A percentile compares a stretch with the other conserved stretches of the same genome.
Evolutionary conservation across 441 rosid species (phyloP).

Genomic region (Pelargonium cotyledonis): DNA sequence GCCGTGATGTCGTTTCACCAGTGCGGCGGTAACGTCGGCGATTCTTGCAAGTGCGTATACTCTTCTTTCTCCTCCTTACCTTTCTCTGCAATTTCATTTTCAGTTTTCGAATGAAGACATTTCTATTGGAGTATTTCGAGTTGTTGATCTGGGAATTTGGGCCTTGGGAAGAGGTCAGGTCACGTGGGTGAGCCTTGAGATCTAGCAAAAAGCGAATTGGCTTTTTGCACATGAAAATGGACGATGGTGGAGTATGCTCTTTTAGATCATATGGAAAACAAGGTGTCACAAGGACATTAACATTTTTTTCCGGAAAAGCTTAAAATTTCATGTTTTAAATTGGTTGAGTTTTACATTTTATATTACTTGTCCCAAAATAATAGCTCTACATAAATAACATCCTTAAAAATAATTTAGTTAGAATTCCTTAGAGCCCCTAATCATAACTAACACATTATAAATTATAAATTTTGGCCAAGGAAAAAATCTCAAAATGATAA

Average conservation of each 20-base stretch:
- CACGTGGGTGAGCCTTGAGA: neutral
- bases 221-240: neutral
- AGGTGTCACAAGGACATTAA: no score
- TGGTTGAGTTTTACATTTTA: neutral
- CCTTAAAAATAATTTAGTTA: no score
- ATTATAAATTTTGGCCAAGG: no score
- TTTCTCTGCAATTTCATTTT: neutral
- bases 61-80: neutral
- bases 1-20: slow-evolving; percentile 43
- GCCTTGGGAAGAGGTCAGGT: neutral
- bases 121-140: neutral
- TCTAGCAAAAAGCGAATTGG: neutral
- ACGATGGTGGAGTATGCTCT: neutral
- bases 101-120: neutral
- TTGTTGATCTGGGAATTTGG: no score
- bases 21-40: slow-evolving; percentile 31
- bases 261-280: neutral
- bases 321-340: neutral
- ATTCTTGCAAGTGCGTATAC: slow-evolving; percentile 30
- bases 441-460: no score
- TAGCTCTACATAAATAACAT: no score
- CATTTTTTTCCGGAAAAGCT: no score
- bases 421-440: no score
- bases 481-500: no score
- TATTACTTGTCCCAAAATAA: no score